Evolutionary conservation across 2,329 filamentous ascomycete species (phyloP), one percentile per base, ranked within the genome.

Genomic region (Ophiocordyceps camponoti-floridani): DNA sequence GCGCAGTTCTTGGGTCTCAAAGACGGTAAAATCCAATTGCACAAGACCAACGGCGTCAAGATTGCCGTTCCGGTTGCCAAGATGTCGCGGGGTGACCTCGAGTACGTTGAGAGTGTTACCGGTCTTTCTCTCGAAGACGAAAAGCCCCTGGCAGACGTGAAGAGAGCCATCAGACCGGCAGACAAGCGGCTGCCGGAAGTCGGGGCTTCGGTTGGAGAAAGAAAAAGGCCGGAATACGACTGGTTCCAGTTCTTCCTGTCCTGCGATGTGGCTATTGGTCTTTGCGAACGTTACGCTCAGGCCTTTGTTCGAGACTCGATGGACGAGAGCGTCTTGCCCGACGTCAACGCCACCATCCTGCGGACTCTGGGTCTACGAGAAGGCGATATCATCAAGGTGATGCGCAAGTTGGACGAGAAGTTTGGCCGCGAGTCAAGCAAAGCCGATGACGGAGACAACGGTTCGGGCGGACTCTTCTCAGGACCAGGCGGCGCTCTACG

Each of bases 191-290:
- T 40, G 43, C 51, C 57, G 31, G 61, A 62, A 38, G 67, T 73
- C 9, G 81, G 81, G 12, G 79, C 75, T n/a, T 72, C 72, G 2
- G 66, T 86, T 30, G 72, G 82, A 51, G 65, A 68, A 42, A 60
- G 64, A 19, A 68, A 72, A 55, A 81, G 79, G 60, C 70, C 82
- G 1, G 81, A 91, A 42, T 94, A 96, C 59, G 91, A 98, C 60
- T 98, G 91, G 91, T 98, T 98, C 56, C 87, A 95, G 58, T 96
- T 98, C 66, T 98, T 98, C 70, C 67, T 98, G 38, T 79, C 80
- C 50, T 93, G 87, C 59, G 89, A 94, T 42, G 86, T 96, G 53
- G 82, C 87, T 41, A 84, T 89, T 43, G 85, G 93, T 47, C 79
- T 94, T 41, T 98, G 91, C 62, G 89, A 96, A 63, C 77, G 91